Evolutionary conservation across 2,329 filamentous ascomycete species (phyloP).

Genomic region (Colletotrichum sp.): DNA sequence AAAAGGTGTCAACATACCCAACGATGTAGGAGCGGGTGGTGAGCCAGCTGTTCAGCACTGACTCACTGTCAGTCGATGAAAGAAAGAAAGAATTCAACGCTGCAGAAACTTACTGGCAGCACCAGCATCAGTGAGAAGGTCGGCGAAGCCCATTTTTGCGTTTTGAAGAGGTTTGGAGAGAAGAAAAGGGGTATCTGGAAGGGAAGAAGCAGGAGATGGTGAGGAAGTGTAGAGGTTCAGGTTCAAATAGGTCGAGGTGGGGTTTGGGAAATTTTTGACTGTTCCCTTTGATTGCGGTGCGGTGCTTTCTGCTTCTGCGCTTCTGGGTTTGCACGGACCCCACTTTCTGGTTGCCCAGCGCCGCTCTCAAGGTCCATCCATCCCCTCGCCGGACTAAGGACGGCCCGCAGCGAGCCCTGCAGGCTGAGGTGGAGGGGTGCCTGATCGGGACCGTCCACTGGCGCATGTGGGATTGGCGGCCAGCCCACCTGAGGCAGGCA

Average conservation of each 20-base stretch:
- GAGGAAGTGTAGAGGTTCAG: slow-evolving; percentile 21
- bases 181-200: slow-evolving; percentile 30
- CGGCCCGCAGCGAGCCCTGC: slow-evolving; percentile 15
- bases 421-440: background rate
- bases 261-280: slow-evolving; percentile 46
- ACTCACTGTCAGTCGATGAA: slow-evolving; percentile 32
- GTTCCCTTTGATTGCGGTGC: slow-evolving; percentile 21
- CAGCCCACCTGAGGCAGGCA: slow-evolving; percentile 3
- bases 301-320: slow-evolving; percentile 13
- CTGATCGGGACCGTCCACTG: background rate
- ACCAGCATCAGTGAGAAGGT: slow-evolving; percentile 70
- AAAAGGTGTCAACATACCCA: slow-evolving; percentile 65
- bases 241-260: slow-evolving; percentile 35
- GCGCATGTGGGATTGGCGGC: background rate
- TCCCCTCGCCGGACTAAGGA: slow-evolving; percentile 23
- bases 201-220: slow-evolving; percentile 29
- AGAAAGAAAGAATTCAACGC: slow-evolving; percentile 23
- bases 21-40: slow-evolving; percentile 80
- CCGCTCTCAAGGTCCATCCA: background rate
- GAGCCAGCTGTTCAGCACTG: slow-evolving; percentile 76
- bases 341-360: slow-evolving; percentile 14
- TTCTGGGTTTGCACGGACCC: slow-evolving; percentile 17
- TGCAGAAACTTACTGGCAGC: slow-evolving; percentile 45
- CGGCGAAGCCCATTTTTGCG: slow-evolving; percentile 71
- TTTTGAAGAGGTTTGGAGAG: slow-evolving; percentile 25